Conservation (phyloP, 176 grass and related monocot genomes). For the Bothriochloa decipiens region DNA sequence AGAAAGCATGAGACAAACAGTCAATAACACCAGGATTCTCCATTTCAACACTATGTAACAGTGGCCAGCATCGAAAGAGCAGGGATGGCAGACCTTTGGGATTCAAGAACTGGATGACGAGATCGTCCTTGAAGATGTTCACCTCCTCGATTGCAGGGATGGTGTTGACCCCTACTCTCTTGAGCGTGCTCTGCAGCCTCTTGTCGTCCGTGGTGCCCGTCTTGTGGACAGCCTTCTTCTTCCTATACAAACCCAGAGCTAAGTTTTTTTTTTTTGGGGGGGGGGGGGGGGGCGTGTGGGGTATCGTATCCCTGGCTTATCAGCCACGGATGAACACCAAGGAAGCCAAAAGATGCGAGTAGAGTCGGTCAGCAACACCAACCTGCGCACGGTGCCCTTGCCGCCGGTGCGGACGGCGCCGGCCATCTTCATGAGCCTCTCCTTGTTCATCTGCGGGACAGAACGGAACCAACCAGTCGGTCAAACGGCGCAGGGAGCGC, state of each 20-base stretch:
- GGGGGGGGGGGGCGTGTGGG: too few species aligned
- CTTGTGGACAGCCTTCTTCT: conserved; percentile 99
- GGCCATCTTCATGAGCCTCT: conserved; percentile 91
- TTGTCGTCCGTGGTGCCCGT: conserved; percentile 88
- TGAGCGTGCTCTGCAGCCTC: conserved; percentile 92
- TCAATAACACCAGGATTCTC: background rate
- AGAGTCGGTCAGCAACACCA: background rate
- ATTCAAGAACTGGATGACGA: conserved; percentile 96
- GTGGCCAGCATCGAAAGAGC: too few species aligned
- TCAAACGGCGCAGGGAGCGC: background rate
- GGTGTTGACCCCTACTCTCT: conserved; percentile 95
- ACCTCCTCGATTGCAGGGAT: conserved; percentile 99
- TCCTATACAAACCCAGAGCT: conserved; percentile 47
- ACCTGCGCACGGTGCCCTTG: conserved; percentile 87
- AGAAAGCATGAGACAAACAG: background rate
- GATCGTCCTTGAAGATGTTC: conserved; percentile 97
- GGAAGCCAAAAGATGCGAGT: background rate
- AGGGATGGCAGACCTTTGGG: conserved; percentile 65
- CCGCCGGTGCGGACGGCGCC: conserved; percentile 89
- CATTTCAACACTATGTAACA: background rate
- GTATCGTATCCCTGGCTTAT: background rate
- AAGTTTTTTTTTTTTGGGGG: too few species aligned
- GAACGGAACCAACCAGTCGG: background rate
- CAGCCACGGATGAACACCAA: background rate
- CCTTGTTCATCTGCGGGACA: conserved; percentile 68